These are phyloP conservation scores for Hypoxylon subgilvum DNA, from an alignment of 495 filamentous ascomycete genomes.

Conservation along the genomic window DNA sequence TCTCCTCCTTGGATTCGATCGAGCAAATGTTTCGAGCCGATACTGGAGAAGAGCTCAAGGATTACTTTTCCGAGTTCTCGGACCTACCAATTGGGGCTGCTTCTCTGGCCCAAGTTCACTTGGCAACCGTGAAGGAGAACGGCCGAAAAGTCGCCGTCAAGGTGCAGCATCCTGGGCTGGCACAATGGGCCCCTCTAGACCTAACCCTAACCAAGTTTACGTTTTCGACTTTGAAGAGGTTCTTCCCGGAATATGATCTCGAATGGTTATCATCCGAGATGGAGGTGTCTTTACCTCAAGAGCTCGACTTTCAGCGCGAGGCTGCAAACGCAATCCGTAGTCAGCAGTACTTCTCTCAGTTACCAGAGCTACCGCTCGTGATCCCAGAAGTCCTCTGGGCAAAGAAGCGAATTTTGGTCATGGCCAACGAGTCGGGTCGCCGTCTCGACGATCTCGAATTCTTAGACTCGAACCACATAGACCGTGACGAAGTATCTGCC, in stretches of 20 bases:
- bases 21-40: slow-evolving; percentile 83
- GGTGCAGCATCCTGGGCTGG: slow-evolving; percentile 89
- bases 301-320: slow-evolving; percentile 88
- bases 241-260: slow-evolving; percentile 97
- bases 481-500: slow-evolving; percentile 95
- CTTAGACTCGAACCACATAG: slow-evolving; percentile 83
- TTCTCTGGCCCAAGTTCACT: slow-evolving; percentile 92
- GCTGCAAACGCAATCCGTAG: slow-evolving; percentile 82
- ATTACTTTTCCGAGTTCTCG: slow-evolving; percentile 85
- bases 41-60: slow-evolving; percentile 77
- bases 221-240: slow-evolving; percentile 85
- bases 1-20: slow-evolving; percentile 89
- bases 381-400: slow-evolving; percentile 93
- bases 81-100: slow-evolving; percentile 84
- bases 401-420: slow-evolving; percentile 86
- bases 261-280: slow-evolving; percentile 95
- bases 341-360: slow-evolving; percentile 73
- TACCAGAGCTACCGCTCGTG: slow-evolving; percentile 76
- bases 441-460: slow-evolving; percentile 89
- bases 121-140: slow-evolving; percentile 82
- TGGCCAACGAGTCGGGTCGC: slow-evolving; percentile 88
- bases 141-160: slow-evolving; percentile 96
- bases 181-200: slow-evolving; percentile 91
- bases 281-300: slow-evolving; percentile 85
- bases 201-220: slow-evolving; percentile 85